These are phyloP conservation scores for Penicillium angulare DNA, from an alignment of 495 filamentous ascomycete species.

Conservation along the genomic window DNA sequence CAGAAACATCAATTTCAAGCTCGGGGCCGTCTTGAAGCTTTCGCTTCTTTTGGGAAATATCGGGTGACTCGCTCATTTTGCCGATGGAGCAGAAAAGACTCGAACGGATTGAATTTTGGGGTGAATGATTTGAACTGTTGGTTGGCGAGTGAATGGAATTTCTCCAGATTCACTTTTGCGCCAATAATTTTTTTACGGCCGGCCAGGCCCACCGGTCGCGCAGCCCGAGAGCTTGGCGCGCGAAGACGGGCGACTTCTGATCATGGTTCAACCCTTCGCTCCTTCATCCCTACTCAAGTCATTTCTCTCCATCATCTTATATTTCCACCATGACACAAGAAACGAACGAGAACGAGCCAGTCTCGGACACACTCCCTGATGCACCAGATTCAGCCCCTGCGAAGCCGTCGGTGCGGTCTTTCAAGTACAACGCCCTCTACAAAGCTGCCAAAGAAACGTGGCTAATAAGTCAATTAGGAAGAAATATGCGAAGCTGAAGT, in stretches of 20 bases:
- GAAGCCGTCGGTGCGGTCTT: slow-evolving; percentile 42
- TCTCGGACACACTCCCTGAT: slow-evolving; percentile 34
- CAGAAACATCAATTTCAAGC: slow-evolving; percentile 82
- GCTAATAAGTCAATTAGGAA: slow-evolving; percentile 61
- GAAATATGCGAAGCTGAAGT: slow-evolving; percentile 92
- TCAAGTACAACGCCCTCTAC: slow-evolving; percentile 33
- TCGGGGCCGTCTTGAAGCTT: slow-evolving; percentile 59
- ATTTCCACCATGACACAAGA: slow-evolving; percentile 33
- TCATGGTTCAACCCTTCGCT: slow-evolving; percentile 4
- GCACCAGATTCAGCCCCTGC: slow-evolving; percentile 28
- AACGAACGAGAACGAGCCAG: slow-evolving; percentile 20
- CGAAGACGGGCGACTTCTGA: slow-evolving; percentile 12
- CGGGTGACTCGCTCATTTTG: slow-evolving; percentile 34
- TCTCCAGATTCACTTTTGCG: slow-evolving; percentile 4
- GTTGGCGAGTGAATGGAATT: slow-evolving; percentile 1
- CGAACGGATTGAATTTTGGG: neutral
- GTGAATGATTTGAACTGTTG: neutral
- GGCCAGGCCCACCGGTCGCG: slow-evolving; percentile 31
- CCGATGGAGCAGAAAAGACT: neutral
- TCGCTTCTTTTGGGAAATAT: slow-evolving; percentile 63
- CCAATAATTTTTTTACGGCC: slow-evolving; percentile 31
- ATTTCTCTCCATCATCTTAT: neutral
- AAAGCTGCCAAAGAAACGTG: slow-evolving; percentile 1
- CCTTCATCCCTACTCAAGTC: slow-evolving; percentile 6
- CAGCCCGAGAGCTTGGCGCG: slow-evolving; percentile 27